Evolutionary conservation across 257 asterid species (phyloP), one percentile per base, ranked within the genome.

Genomic region (Ballota nigra): DNA sequence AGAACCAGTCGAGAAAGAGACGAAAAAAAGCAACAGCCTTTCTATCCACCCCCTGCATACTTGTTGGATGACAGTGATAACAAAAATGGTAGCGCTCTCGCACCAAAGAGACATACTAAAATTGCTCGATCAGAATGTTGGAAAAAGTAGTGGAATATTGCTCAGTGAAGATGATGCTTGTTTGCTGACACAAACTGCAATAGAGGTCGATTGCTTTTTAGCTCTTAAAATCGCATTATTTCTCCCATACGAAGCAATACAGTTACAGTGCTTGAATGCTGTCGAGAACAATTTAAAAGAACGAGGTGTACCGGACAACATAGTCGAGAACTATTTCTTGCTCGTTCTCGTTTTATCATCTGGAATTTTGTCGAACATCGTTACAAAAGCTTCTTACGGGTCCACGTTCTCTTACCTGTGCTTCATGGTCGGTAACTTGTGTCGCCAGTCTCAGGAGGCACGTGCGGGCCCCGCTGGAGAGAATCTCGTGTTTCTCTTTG

Each of bases 261-360:
- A 80, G 80, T 38, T 79, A 31, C 84, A 81, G 66, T 92, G 97
- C 79, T 86, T 95, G 90, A 98, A 87, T 69, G 83, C 83, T 4
- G 84, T 86, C 16, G 99, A 92, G 85, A 76, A 76, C 73, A 88
- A 81, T 82, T 83, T 95, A 76, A 86, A 87, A 78, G 96, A 75
- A 65, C 81, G 63, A 78, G 90, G 92, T 66, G 64, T 81, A 24
- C 22, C 86, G 1, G 96, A 88, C 40, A 76, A 76, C 51, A 69
- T 71, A 8, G 83, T 85, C 23, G 18, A 51, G 36, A 94, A 92
- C 82, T 78, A 73, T 47, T 81, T 82, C 69, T 69, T 89, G 13
- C 71, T 92, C 8, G 49, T 86, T 73, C 91, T 95, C 23, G 62
- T 89, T 33, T 75, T 86, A 34, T 88, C 99, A 33, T 89, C 99